Evolutionary conservation across 2,329 filamentous ascomycete genomes (phyloP).

Genomic region (Pseudocercospora pini-densiflorae): DNA sequence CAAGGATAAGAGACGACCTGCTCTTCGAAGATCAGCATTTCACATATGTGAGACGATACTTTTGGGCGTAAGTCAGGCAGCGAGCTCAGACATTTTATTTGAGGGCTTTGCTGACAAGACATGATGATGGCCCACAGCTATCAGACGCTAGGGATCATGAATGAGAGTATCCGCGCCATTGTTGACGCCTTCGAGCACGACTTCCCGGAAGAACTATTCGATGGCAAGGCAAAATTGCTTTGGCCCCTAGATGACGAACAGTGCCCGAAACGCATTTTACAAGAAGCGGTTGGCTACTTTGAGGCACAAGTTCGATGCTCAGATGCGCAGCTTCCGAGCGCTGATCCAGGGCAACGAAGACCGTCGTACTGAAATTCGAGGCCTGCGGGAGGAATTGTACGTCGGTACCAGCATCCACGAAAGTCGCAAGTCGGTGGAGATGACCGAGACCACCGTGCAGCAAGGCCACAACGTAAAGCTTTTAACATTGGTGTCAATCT

Average conservation of each 20-base stretch:
- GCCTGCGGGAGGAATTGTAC: conserved; percentile 65
- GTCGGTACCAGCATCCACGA: conserved; percentile 66
- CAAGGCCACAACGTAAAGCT: conserved; percentile 67
- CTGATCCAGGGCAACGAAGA: conserved; percentile 57
- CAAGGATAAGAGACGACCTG: conserved; percentile 59
- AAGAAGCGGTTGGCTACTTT: conserved; percentile 54
- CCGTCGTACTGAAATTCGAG: conserved; percentile 60
- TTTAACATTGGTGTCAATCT: conserved; percentile 64
- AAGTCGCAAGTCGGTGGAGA: conserved; percentile 63
- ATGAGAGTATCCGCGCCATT: conserved; percentile 64
- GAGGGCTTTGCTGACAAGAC: background rate
- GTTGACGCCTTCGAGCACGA: conserved; percentile 61
- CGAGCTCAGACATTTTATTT: background rate
- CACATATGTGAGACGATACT: conserved; percentile 66
- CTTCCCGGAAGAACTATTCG: conserved; percentile 64
- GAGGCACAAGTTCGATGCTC: conserved; percentile 56
- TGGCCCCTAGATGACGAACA: conserved; percentile 60
- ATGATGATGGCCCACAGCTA: conserved; percentile 27
- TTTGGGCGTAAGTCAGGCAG: conserved; percentile 56
- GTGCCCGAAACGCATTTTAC: conserved; percentile 54
- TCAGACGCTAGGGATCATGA: conserved; percentile 64
- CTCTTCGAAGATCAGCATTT: conserved; percentile 66
- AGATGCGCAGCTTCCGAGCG: conserved; percentile 55
- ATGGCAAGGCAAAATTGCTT: conserved; percentile 58
- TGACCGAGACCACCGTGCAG: conserved; percentile 55